A percentile compares a stretch with the other conserved stretches of the same genome.
Evolutionary conservation across 2,329 filamentous ascomycete genomes (phyloP).

Genomic region (Cryphonectria radicalis): DNA sequence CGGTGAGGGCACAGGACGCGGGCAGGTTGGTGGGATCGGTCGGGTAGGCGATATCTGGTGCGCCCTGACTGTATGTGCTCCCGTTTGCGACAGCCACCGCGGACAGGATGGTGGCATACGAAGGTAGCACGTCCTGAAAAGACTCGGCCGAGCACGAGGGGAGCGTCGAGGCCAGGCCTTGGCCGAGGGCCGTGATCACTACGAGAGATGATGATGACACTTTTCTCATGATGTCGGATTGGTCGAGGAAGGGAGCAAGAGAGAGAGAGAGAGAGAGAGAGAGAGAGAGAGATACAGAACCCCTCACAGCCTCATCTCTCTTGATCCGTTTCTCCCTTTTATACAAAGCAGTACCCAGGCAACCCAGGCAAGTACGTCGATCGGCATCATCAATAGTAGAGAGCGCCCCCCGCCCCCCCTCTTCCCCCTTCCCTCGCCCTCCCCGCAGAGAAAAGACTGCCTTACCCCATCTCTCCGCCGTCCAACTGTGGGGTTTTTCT

Average conservation of each 20-base stretch:
- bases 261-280: not conserved
- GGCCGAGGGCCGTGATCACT: not conserved
- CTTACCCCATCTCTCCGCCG: not conserved
- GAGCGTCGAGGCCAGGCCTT: not conserved
- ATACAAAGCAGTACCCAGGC: not conserved
- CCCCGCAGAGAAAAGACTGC: not conserved
- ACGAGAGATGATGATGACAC: not conserved
- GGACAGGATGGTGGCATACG: constrained; percentile 36
- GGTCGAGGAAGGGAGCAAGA: not conserved
- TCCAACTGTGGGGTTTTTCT: not conserved
- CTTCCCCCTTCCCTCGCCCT: too few species aligned
- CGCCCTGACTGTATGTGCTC: constrained; percentile 43
- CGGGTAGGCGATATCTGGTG: constrained; percentile 40
- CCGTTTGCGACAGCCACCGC: constrained; percentile 38
- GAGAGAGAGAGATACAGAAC: not conserved
- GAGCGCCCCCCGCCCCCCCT: too few species aligned
- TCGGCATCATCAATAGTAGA: not conserved
- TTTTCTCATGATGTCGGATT: not conserved
- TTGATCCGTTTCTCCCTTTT: not conserved
- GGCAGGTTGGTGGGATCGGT: constrained; percentile 43
- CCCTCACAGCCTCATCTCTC: not conserved
- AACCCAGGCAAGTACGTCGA: not conserved
- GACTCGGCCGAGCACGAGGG: constrained; percentile 25
- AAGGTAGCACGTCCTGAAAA: constrained; percentile 34
- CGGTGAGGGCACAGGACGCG: constrained; percentile 44